Conservation (phyloP, 768 basidiomycete species). For the Auricularia cornea region DNA sequence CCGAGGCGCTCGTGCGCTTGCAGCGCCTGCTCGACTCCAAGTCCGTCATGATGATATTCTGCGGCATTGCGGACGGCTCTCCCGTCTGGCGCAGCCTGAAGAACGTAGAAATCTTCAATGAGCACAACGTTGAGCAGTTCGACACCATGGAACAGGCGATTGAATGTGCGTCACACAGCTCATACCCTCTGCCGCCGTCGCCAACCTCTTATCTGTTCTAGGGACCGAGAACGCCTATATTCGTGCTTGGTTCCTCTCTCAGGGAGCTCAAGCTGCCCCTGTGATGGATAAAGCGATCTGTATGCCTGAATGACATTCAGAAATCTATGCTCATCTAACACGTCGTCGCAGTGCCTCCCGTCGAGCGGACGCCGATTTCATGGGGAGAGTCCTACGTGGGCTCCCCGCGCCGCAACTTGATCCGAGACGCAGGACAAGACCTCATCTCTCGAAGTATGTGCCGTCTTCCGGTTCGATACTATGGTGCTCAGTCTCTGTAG, state of each 20-base stretch:
- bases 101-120: conserved; percentile 73
- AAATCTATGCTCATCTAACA: no score
- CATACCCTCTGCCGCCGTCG: neutral
- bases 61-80: conserved; percentile 62
- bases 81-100: conserved; percentile 62
- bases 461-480: neutral
- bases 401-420: conserved; percentile 59
- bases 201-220: conserved; percentile 13
- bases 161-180: conserved; percentile 56
- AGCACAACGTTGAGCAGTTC: conserved; percentile 74
- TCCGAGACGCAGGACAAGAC: conserved; percentile 63
- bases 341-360: conserved; percentile 14
- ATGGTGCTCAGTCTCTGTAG: neutral
- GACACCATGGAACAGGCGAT: conserved; percentile 79
- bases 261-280: conserved; percentile 43
- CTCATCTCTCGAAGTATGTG: conserved; percentile 54
- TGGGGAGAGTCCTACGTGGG: conserved; percentile 39
- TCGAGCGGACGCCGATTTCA: conserved; percentile 40
- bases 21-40: conserved; percentile 72
- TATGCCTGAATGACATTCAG: neutral
- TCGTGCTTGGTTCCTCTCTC: conserved; percentile 64
- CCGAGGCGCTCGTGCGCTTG: conserved; percentile 89
- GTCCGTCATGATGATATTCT: conserved; percentile 80
- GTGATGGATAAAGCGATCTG: conserved; percentile 30
- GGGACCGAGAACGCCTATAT: conserved; percentile 95